Evolutionary conservation across 2,329 filamentous ascomycete species (phyloP).

Genomic region (Atkinsonella texensis): DNA sequence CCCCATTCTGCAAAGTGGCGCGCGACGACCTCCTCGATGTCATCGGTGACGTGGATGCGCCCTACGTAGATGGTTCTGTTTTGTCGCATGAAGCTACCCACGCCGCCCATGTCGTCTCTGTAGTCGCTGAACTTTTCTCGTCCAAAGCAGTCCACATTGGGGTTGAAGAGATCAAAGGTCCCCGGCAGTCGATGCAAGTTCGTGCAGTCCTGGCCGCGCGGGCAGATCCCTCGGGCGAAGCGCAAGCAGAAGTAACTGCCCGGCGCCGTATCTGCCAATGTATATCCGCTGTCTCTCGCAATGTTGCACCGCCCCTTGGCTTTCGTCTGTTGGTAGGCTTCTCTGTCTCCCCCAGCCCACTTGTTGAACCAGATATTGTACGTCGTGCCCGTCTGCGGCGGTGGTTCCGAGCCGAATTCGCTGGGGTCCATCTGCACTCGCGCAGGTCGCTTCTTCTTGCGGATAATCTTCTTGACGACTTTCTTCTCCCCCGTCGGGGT

Average conservation of each 20-base stretch:
- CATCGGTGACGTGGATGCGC: slow-evolving; percentile 87
- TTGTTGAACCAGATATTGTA: slow-evolving; percentile 96
- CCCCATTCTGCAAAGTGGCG: slow-evolving; percentile 97
- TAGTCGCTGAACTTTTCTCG: slow-evolving; percentile 90
- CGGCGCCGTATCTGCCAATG: slow-evolving; percentile 60
- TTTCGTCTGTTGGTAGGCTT: slow-evolving; percentile 80
- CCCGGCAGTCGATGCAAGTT: slow-evolving; percentile 84
- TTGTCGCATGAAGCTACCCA: slow-evolving; percentile 84
- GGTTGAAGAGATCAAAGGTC: slow-evolving; percentile 81
- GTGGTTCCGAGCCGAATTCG: slow-evolving; percentile 70
- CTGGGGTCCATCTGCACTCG: slow-evolving; percentile 82
- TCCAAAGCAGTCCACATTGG: slow-evolving; percentile 83
- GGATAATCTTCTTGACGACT: slow-evolving; percentile 74
- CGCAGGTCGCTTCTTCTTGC: slow-evolving; percentile 81
- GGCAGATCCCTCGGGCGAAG: slow-evolving; percentile 72
- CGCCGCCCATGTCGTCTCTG: slow-evolving; percentile 94
- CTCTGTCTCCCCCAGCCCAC: slow-evolving; percentile 89
- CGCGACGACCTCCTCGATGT: slow-evolving; percentile 92
- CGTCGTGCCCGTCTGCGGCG: slow-evolving; percentile 84
- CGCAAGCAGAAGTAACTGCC: slow-evolving; percentile 89
- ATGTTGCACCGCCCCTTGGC: slow-evolving; percentile 83
- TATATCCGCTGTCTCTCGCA: slow-evolving; percentile 66
- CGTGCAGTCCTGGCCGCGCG: slow-evolving; percentile 84
- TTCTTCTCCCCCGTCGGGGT: slow-evolving; percentile 40
- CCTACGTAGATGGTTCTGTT: slow-evolving; percentile 92